Evolutionary conservation across 306 rosid species (phyloP), one percentile per base, ranked within the genome.

Genomic region (Hippophae gyantsensis): DNA sequence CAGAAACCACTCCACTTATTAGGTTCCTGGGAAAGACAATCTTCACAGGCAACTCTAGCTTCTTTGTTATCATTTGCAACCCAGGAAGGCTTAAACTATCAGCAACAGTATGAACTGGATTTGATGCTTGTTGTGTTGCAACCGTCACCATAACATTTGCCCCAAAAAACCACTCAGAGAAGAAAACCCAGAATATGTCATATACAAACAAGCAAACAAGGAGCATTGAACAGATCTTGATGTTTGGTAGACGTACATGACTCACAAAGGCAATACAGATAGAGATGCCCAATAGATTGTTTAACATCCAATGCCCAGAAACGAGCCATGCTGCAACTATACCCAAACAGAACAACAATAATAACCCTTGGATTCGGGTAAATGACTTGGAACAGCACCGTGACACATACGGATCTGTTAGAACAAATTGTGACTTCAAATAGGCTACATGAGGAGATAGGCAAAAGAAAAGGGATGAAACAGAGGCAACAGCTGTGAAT

Each of bases 131-230:
- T 72, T 93, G 97, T 43, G 90, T 93, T 62, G 97, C 99, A 61
- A 89, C 94, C 12, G 99, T 84, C 61, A 89, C 99, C 99, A 93
- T 93, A 55, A 93, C 99, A 79, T 93, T 88, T 46, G 84, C 94
- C 74, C 99, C 99, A 44, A 93, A 93, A 81, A 93, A 75, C 76
- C 94, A 86, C 80, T 93, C 94, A 60, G 97, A 93, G 80, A 82
- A 93, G 86, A 93, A 93, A 58, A 93, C 94, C 99, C 97, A 93
- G 76, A 88, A 93, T 56, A 93, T 93, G 79, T 93, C 99, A 59
- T 88, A 89, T 26, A 89, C 83, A 8, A 93, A 93, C 45, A 93
- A 73, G 72, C 95, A 93, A 55, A 84, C 67, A 46, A 93, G 97
- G 58, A 93, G 97, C 81, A 82, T 84, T n/a, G 97, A 95, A 75